Evolutionary conservation across 352 stramenopile genomes (phyloP).

Genomic region (Phytopythium chamaehyphon): DNA sequence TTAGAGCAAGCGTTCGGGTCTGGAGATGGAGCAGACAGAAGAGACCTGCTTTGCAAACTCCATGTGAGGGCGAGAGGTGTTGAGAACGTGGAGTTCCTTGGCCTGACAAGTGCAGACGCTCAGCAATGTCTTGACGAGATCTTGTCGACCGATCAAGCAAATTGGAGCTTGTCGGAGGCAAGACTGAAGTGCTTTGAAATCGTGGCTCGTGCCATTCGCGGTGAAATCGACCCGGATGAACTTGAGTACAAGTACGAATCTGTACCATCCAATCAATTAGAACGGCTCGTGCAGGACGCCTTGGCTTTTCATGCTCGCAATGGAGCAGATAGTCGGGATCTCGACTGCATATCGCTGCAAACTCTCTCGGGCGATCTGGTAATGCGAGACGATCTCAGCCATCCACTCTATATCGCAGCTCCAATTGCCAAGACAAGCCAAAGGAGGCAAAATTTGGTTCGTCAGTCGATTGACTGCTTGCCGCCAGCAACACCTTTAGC

Average conservation of each 20-base stretch:
- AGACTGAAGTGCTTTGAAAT: conserved; percentile 44
- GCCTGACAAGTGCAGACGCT: neutral
- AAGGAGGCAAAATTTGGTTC: neutral
- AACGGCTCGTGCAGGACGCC: conserved; percentile 36
- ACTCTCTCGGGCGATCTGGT: neutral
- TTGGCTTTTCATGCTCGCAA: conserved; percentile 14
- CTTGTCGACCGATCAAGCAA: too few relatives aligned
- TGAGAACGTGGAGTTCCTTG: neutral
- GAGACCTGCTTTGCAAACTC: too few relatives aligned
- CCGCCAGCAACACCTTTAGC: neutral
- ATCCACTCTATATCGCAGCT: too few relatives aligned
- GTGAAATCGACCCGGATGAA: conserved; percentile 24
- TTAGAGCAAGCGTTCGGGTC: conserved; percentile 14
- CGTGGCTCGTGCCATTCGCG: conserved; percentile 43
- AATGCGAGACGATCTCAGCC: too few relatives aligned
- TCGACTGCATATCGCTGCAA: conserved; percentile 24
- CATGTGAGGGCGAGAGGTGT: neutral
- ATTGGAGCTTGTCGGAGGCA: conserved; percentile 24
- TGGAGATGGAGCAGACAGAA: neutral
- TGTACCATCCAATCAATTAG: conserved; percentile 35
- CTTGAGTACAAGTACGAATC: conserved; percentile 44
- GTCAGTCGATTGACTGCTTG: neutral
- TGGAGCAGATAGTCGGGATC: neutral
- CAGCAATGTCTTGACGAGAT: neutral
- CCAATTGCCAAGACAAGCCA: neutral